Evolutionary conservation across 441 rosid species (phyloP).

Genomic region (Pelargonium fulgidum): DNA sequence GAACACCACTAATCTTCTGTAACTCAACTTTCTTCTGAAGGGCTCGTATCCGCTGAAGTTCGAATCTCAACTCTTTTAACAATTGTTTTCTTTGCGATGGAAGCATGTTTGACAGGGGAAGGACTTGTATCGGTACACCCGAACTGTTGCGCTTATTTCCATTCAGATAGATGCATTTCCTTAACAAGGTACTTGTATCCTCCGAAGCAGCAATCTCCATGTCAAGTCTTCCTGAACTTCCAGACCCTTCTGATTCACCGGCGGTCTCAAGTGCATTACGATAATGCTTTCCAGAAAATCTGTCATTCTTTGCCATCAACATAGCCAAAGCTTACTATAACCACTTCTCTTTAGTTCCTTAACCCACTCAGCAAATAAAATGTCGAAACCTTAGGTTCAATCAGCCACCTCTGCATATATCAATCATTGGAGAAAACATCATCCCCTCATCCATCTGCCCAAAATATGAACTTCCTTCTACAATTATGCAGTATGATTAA

Average conservation of each 20-base stretch:
- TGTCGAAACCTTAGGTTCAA: slow-evolving; percentile 11
- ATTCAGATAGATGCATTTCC: slow-evolving; percentile 50
- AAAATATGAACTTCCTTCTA: neutral
- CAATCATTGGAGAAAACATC: slow-evolving; percentile 25
- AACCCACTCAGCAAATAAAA: neutral
- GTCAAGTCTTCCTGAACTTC: slow-evolving; percentile 49
- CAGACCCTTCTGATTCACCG: slow-evolving; percentile 63
- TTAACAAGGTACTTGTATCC: slow-evolving; percentile 42
- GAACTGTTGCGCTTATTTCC: slow-evolving; percentile 34
- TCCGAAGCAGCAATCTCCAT: slow-evolving; percentile 51
- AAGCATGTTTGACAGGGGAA: slow-evolving; percentile 40
- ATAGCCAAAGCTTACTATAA: slow-evolving; percentile 13
- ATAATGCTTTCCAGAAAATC: slow-evolving; percentile 47
- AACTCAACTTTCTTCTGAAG: slow-evolving; percentile 44
- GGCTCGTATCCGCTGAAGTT: slow-evolving; percentile 45
- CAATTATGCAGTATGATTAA: neutral
- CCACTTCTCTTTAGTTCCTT: slow-evolving; percentile 13
- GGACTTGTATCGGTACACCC: slow-evolving; percentile 43
- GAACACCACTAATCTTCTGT: slow-evolving; percentile 31
- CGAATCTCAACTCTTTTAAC: slow-evolving; percentile 37
- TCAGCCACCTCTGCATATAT: slow-evolving; percentile 33
- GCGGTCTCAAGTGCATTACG: slow-evolving; percentile 35
- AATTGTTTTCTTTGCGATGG: slow-evolving; percentile 43
- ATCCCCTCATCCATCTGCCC: slow-evolving; percentile 18
- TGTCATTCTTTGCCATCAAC: slow-evolving; percentile 51